These are phyloP conservation scores for Blastobotrys raffinosifermentans DNA, from an alignment of 1,139 yeast species.

Conservation along the genomic window DNA sequence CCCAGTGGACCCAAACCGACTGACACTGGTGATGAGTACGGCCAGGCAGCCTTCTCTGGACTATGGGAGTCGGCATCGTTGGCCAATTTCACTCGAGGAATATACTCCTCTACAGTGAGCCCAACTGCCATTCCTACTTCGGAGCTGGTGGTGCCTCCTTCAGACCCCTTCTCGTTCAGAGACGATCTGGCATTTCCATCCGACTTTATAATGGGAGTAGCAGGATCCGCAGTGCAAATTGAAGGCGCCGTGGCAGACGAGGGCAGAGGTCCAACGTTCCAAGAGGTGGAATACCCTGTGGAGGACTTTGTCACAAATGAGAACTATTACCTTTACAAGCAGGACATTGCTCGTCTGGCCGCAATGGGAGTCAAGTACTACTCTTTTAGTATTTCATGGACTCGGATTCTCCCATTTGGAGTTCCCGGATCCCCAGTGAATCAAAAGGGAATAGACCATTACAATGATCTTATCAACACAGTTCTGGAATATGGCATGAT, in stretches of 20 bases:
- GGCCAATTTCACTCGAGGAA: slow-evolving; percentile 7
- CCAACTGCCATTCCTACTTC: slow-evolving; percentile 2
- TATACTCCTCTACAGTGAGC: slow-evolving; percentile 5
- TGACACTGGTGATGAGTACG: slow-evolving; percentile 6
- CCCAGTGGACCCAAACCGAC: slow-evolving; percentile 6
- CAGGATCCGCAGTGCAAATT: slow-evolving; percentile 27
- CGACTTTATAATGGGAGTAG: too few relatives aligned
- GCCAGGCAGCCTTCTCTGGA: slow-evolving; percentile 7
- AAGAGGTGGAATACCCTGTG: slow-evolving; percentile 22
- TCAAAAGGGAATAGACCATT: slow-evolving; percentile 30
- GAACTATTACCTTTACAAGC: slow-evolving; percentile 31
- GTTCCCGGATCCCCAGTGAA: slow-evolving; percentile 25
- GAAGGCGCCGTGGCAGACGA: slow-evolving; percentile 36
- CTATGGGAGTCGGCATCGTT: slow-evolving; percentile 7
- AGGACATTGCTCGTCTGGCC: slow-evolving; percentile 31
- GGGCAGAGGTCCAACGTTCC: slow-evolving; percentile 32
- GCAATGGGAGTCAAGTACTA: slow-evolving; percentile 32
- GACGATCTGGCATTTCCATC: too few relatives aligned
- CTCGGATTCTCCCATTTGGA: slow-evolving; percentile 31
- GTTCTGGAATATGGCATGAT: slow-evolving; percentile 28
- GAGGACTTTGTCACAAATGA: slow-evolving; percentile 25
- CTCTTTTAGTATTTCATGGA: slow-evolving; percentile 32
- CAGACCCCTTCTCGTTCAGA: neutral
- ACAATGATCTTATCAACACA: slow-evolving; percentile 30
- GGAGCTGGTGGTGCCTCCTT: neutral